These are phyloP conservation scores for Oleoguttula mirabilis DNA, from an alignment of 495 filamentous ascomycete genomes.

Conservation along the genomic window DNA sequence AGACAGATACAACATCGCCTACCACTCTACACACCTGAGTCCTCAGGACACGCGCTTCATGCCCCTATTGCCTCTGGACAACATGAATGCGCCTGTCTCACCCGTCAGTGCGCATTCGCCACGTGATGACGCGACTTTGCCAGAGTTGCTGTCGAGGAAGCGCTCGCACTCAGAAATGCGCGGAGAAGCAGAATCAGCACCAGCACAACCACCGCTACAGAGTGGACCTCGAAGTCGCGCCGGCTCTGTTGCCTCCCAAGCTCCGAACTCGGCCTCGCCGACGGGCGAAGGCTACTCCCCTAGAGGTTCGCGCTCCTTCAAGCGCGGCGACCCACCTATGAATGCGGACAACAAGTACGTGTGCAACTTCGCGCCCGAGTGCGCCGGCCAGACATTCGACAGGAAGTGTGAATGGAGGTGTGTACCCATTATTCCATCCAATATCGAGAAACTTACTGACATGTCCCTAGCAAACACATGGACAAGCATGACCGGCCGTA, in stretches of 20 bases:
- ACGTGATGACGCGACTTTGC: not conserved
- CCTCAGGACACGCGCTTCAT: slow-evolving; percentile 1
- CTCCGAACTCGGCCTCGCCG: not conserved
- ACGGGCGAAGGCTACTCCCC: slow-evolving; percentile 1
- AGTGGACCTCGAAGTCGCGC: slow-evolving; percentile 1
- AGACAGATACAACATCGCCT: no score
- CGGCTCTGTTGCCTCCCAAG: slow-evolving; percentile 5
- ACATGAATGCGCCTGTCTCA: not conserved
- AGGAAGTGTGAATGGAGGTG: slow-evolving; percentile 90
- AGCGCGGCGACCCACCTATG: slow-evolving; percentile 43
- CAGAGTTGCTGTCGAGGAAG: slow-evolving; percentile 3
- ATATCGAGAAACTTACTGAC: no score
- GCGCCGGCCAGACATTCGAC: slow-evolving; percentile 50
- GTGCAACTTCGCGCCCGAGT: slow-evolving; percentile 50
- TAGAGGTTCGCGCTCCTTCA: slow-evolving; percentile 11
- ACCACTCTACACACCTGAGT: slow-evolving; percentile 1
- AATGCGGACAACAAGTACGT: slow-evolving; percentile 57
- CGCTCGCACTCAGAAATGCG: slow-evolving; percentile 11
- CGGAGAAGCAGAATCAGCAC: no score
- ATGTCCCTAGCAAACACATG: slow-evolving; percentile 93
- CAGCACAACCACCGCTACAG: not conserved
- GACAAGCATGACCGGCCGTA: slow-evolving; percentile 93
- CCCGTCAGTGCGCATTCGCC: slow-evolving; percentile 5
- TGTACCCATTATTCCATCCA: slow-evolving; percentile 32
- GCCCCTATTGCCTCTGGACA: not conserved